These are phyloP conservation scores for Hordeum vulgare DNA, from an alignment of 176 grass and related monocot genomes.

Conservation along the genomic window DNA sequence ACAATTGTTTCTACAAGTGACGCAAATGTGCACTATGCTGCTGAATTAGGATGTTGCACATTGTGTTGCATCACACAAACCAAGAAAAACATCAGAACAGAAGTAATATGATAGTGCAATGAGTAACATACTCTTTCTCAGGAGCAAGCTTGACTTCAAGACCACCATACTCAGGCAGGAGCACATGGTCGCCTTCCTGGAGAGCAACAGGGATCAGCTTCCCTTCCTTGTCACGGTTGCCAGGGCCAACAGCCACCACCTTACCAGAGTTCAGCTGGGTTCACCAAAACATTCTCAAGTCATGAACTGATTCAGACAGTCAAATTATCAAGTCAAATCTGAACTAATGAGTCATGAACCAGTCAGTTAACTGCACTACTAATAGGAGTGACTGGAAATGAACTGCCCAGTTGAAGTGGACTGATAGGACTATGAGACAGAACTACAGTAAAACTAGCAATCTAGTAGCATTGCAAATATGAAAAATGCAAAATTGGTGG, in stretches of 20 bases:
- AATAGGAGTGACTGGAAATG: too few species aligned
- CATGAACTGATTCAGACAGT: neutral
- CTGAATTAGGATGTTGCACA: neutral
- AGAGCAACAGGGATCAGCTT: slow-evolving; percentile 71
- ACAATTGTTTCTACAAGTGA: neutral
- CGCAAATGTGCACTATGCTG: neutral
- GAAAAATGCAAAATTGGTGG: neutral
- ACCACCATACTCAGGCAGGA: slow-evolving; percentile 91
- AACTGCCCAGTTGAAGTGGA: too few species aligned
- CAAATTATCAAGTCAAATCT: neutral
- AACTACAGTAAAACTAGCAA: neutral
- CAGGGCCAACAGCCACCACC: slow-evolving; percentile 85
- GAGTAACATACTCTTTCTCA: slow-evolving; percentile 62
- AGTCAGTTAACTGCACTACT: too few species aligned
- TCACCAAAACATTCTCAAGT: neutral
- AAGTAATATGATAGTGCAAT: neutral
- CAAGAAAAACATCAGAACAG: neutral
- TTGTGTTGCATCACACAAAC: neutral
- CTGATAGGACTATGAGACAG: too few species aligned
- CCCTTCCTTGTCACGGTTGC: slow-evolving; percentile 58
- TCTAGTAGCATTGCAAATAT: neutral
- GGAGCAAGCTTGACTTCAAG: slow-evolving; percentile 83
- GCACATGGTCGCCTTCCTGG: slow-evolving; percentile 89
- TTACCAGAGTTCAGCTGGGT: slow-evolving; percentile 76
- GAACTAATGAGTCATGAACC: too few species aligned